Evolutionary conservation across 2,329 filamentous ascomycete genomes (phyloP).

Genomic region (Xylariaceae sp.): DNA sequence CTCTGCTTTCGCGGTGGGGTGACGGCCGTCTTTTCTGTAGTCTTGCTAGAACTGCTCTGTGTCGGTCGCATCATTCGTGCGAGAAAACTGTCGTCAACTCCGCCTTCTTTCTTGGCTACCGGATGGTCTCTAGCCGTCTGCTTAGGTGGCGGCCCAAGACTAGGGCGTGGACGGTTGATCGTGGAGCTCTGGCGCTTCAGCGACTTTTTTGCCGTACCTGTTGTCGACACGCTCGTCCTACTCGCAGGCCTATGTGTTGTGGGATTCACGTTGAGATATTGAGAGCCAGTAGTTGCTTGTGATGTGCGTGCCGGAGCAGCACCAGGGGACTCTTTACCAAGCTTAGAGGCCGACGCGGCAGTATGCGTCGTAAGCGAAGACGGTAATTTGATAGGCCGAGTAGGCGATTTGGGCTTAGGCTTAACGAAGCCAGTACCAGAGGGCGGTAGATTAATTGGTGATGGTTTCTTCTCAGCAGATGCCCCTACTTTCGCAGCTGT

Average conservation of each 20-base stretch:
- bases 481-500: constrained; percentile 27
- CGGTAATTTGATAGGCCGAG: constrained; percentile 62
- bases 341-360: constrained; percentile 63
- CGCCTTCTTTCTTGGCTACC: constrained; percentile 44
- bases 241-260: constrained; percentile 40
- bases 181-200: constrained; percentile 37
- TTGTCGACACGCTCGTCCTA: constrained; percentile 36
- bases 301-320: not conserved
- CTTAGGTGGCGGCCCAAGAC: constrained; percentile 56
- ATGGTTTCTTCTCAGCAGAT: constrained; percentile 37
- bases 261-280: constrained; percentile 24
- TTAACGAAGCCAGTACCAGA: constrained; percentile 46
- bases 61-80: constrained; percentile 82
- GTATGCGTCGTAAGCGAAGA: constrained; percentile 67
- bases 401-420: constrained; percentile 63
- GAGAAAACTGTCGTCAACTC: constrained; percentile 66
- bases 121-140: constrained; percentile 46
- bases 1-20: constrained; percentile 44
- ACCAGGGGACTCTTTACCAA: constrained; percentile 29
- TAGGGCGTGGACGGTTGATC: constrained; percentile 38
- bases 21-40: constrained; percentile 53
- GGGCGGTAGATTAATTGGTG: constrained; percentile 36
- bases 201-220: constrained; percentile 24
- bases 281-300: constrained; percentile 9
- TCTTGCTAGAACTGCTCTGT: constrained; percentile 63